These are phyloP conservation scores for Aurifilum marmelostoma DNA, from an alignment of 2,329 filamentous ascomycete genomes.

Conservation along the genomic window DNA sequence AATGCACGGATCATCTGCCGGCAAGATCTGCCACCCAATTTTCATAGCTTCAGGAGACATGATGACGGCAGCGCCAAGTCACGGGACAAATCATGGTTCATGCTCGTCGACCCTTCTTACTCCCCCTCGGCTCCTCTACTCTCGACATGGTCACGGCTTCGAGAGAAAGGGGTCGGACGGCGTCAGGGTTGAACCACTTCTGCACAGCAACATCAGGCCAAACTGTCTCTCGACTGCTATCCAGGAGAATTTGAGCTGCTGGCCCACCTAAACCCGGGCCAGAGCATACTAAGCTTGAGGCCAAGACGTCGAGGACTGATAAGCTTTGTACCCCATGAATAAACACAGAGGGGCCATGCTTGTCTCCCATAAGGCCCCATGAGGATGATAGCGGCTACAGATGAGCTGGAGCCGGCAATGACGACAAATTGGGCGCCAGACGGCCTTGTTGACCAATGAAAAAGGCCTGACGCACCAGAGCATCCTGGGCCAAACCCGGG, in stretches of 20 bases:
- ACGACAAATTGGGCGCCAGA: conserved; percentile 17
- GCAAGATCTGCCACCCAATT: conserved; percentile 1
- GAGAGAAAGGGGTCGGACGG: background rate
- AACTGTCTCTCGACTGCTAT: background rate
- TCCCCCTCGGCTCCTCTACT: too few species aligned
- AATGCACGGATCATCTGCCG: conserved; percentile 3
- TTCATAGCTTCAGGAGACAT: background rate
- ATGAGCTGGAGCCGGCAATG: conserved; percentile 19
- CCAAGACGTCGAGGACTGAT: conserved; percentile 4
- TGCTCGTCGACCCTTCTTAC: background rate
- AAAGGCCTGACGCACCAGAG: background rate
- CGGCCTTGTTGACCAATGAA: background rate
- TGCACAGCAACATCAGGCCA: background rate
- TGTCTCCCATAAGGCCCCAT: conserved; percentile 1
- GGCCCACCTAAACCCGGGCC: background rate
- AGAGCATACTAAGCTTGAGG: conserved; percentile 5
- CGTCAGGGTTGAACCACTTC: background rate
- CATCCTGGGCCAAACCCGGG: background rate
- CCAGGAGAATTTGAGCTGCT: conserved; percentile 31
- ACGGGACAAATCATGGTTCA: background rate
- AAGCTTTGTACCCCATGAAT: conserved; percentile 12
- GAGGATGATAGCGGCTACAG: conserved; percentile 15
- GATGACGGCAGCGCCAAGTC: conserved; percentile 8
- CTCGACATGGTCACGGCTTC: too few species aligned
- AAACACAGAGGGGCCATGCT: background rate